These are phyloP conservation scores for Ophiostoma quercus DNA, from an alignment of 2,329 filamentous ascomycete species.

Conservation along the genomic window DNA sequence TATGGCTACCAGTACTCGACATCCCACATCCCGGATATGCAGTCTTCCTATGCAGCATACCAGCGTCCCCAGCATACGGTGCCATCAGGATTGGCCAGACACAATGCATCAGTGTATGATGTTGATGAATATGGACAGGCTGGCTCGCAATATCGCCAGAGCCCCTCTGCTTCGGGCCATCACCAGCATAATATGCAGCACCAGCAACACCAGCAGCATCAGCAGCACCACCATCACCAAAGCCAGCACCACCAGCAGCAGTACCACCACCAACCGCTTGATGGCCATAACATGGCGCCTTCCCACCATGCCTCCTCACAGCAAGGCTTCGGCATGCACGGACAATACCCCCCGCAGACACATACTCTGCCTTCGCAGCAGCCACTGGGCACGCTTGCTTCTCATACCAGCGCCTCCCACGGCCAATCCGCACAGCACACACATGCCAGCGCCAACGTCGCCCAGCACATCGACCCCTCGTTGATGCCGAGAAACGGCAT, in stretches of 20 bases:
- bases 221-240: background rate
- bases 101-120: slow-evolving; percentile 38
- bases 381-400: slow-evolving; percentile 2
- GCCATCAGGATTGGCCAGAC: slow-evolving; percentile 35
- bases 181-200: slow-evolving; percentile 21
- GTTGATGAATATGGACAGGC: slow-evolving; percentile 31
- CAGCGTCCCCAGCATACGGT: slow-evolving; percentile 32
- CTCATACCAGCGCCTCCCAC: slow-evolving; percentile 10
- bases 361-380: background rate
- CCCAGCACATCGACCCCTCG: slow-evolving; percentile 33
- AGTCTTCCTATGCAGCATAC: slow-evolving; percentile 17
- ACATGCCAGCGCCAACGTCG: slow-evolving; percentile 16
- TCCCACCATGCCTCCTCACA: slow-evolving; percentile 14
- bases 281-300: background rate
- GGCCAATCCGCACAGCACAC: slow-evolving; percentile 15
- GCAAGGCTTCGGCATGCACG: background rate
- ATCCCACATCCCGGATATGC: slow-evolving; percentile 20
- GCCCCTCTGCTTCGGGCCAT: slow-evolving; percentile 22
- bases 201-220: background rate
- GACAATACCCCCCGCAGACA: slow-evolving; percentile 15
- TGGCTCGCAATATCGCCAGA: slow-evolving; percentile 37
- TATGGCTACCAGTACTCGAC: slow-evolving; percentile 26
- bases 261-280: background rate
- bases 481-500: slow-evolving; percentile 28
- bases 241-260: background rate